Evolutionary conservation across 2,329 filamentous ascomycete genomes (phyloP), one percentile per base, ranked within the genome.

Genomic region (Colletotrichum viniferum): DNA sequence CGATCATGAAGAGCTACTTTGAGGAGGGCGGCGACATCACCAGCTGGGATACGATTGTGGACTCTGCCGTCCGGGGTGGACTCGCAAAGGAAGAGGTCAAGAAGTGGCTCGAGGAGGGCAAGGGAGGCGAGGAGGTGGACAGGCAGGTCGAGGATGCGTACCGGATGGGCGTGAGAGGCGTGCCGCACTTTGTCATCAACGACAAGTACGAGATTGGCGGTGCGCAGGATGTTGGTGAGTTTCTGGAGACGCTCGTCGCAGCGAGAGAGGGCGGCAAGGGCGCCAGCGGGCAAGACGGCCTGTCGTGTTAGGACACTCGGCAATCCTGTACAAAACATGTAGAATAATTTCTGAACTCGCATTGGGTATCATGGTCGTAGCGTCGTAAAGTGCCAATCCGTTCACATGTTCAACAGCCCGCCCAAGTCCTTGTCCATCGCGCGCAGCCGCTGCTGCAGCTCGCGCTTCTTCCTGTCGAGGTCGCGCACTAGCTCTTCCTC

Each of bases 131-230:
- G 1, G 88, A 90, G 79, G 91, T 93, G 28, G 91, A 93, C 80
- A 79, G 78, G 52, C 89, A 92, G 80, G 91, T 91, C 7, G 80
- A 84, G 32, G 84, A 88, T 77, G 89, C 91, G 52, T 87, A 88
- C 78, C 82, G 81, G 10, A 87, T 89, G 79, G 85, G 85, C 12
- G 80, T 96, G 52, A 88, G 85, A 69, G 94, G 94, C 1, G 95
- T 97, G 76, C 94, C 95, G 8, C 91, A 94, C 82, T 96, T 95
- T 81, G 91, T 91, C 14, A 90, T 97, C 77, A 93, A 96, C 80
- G 92, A 87, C 3, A 87, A 86, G 78, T 93, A 92, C 82, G 90
- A 92, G 78, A 83, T 96, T 34, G 89, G 92, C 32, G 95, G 94
- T 2, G 94, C 94, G 2, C 92, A 96, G 84, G 94, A 95, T 74